Evolutionary conservation across 768 basidiomycete genomes (phyloP).

Genomic region (Lactarius akahatsu): DNA sequence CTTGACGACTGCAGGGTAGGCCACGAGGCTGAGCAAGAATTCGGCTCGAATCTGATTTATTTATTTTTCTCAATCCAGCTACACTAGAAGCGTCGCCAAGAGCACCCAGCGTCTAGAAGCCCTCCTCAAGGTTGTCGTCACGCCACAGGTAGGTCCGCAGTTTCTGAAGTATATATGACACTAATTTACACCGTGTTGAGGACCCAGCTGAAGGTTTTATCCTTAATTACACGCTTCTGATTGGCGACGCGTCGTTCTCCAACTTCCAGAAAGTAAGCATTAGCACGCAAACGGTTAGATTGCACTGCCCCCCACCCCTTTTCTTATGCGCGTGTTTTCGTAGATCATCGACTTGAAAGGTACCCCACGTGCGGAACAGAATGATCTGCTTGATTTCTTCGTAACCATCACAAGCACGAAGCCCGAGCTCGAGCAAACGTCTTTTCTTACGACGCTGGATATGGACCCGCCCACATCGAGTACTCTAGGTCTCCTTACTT

Average conservation of each 20-base stretch:
- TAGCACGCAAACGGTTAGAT: not conserved
- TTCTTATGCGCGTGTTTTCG: not conserved
- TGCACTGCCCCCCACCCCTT: constrained; percentile 2
- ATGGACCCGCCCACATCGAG: constrained; percentile 78
- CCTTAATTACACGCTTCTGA: constrained; percentile 90
- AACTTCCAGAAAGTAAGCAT: constrained; percentile 94
- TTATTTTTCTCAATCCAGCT: constrained; percentile 47
- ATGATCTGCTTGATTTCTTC: constrained; percentile 88
- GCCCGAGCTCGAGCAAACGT: constrained; percentile 81
- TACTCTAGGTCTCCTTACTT: constrained; percentile 54
- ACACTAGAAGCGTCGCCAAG: constrained; percentile 78
- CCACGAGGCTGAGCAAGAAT: not conserved
- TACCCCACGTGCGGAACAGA: constrained; percentile 81
- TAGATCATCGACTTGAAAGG: constrained; percentile 96
- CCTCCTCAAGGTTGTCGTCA: constrained; percentile 91
- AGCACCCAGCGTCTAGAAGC: constrained; percentile 83
- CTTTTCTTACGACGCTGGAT: constrained; percentile 90
- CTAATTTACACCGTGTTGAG: constrained; percentile 39
- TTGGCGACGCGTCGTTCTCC: constrained; percentile 91
- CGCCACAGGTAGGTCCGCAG: constrained; percentile 80
- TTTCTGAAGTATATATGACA: constrained; percentile 1
- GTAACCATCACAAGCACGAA: constrained; percentile 91
- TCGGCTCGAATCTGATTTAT: constrained; percentile 10
- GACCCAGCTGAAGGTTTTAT: constrained; percentile 94
- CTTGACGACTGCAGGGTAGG: constrained; percentile 54